These are phyloP conservation scores for Casuarina cunninghamiana DNA, from an alignment of 306 rosid species.

Conservation along the genomic window DNA sequence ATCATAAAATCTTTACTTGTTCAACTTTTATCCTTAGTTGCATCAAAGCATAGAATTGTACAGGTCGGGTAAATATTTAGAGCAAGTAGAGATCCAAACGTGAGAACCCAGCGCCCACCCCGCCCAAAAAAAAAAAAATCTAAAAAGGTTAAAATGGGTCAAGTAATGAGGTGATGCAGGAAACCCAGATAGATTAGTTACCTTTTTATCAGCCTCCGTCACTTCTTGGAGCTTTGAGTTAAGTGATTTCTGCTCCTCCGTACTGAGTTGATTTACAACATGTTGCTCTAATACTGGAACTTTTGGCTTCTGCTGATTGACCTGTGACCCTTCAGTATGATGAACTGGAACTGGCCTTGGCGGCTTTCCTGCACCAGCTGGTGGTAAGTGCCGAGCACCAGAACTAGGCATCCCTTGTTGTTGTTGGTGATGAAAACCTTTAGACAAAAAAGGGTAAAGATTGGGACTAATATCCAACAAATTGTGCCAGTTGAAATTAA, in stretches of 20 bases:
- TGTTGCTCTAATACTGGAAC: slow-evolving; percentile 87
- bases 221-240: slow-evolving; percentile 79
- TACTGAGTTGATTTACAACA: slow-evolving; percentile 79
- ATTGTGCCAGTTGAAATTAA: slow-evolving; percentile 13
- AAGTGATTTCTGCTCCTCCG: slow-evolving; percentile 78
- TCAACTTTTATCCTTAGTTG: not conserved
- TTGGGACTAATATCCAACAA: slow-evolving; percentile 19
- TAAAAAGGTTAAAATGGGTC: not conserved
- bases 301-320: slow-evolving; percentile 57
- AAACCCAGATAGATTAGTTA: slow-evolving; percentile 26
- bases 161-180: slow-evolving; percentile 9
- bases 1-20: slow-evolving; percentile 2
- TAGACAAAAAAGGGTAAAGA: slow-evolving; percentile 24
- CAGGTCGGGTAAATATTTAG: not conserved
- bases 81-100: not conserved
- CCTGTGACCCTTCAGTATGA: slow-evolving; percentile 54
- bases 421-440: slow-evolving; percentile 59
- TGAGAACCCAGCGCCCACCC: not conserved
- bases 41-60: not conserved
- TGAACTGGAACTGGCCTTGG: slow-evolving; percentile 60
- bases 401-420: slow-evolving; percentile 59
- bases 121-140: not conserved
- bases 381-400: slow-evolving; percentile 47
- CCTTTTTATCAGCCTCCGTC: slow-evolving; percentile 89
- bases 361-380: slow-evolving; percentile 58